phyloP scores from a whole-genome alignment of 1,284 basidiomycete species.

The Malassezia sp. region DNA sequence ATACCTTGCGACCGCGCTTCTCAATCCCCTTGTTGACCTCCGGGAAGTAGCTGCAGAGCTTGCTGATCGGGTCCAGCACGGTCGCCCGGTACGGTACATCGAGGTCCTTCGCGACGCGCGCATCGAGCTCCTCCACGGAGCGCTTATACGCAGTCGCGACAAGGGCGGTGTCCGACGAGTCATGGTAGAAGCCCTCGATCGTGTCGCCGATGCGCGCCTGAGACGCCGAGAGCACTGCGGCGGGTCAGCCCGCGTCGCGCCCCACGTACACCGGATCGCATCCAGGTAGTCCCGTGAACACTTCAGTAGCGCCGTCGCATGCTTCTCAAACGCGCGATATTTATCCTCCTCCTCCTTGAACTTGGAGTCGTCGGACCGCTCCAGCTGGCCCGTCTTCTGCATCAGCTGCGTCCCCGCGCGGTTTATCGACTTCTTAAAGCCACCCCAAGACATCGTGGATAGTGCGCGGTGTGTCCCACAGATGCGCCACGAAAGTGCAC shows the following conservation, averaged over 20 bases:
- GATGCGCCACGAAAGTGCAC: too few species aligned
- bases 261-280: slow-evolving; percentile 58
- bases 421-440: slow-evolving; percentile 88
- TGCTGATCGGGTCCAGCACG: slow-evolving; percentile 80
- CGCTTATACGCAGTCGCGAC: slow-evolving; percentile 91
- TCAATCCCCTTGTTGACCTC: slow-evolving; percentile 83
- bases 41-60: slow-evolving; percentile 90
- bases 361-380: slow-evolving; percentile 84
- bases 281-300: slow-evolving; percentile 91
- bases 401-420: slow-evolving; percentile 74
- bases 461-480: too few species aligned
- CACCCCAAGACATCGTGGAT: slow-evolving; percentile 42
- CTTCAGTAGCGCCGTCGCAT: slow-evolving; percentile 65
- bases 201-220: slow-evolving; percentile 92
- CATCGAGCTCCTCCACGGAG: slow-evolving; percentile 85
- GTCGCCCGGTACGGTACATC: slow-evolving; percentile 88
- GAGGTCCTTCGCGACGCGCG: slow-evolving; percentile 70
- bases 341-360: slow-evolving; percentile 84
- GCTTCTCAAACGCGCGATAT: slow-evolving; percentile 63
- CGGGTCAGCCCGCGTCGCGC: slow-evolving; percentile 37
- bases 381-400: slow-evolving; percentile 77
- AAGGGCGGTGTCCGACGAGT: slow-evolving; percentile 64
- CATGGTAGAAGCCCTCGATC: slow-evolving; percentile 78
- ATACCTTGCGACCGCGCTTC: slow-evolving; percentile 91
- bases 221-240: slow-evolving; percentile 62